phyloP scores from a whole-genome alignment of 192 early-diverging fungal species.

The Kickxella alabastrina region DNA sequence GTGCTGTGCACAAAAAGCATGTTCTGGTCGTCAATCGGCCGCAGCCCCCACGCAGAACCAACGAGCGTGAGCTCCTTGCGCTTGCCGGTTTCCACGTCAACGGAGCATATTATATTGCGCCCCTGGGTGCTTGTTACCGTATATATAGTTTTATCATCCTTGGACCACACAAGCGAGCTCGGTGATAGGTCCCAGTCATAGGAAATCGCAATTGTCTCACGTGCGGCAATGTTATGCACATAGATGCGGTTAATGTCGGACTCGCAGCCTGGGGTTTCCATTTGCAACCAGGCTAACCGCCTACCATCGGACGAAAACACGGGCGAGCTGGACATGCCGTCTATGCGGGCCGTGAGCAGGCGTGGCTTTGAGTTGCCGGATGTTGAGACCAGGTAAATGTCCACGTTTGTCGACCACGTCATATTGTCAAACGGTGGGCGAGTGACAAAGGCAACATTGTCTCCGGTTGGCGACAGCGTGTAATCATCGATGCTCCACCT shows the following conservation, averaged over 20 bases:
- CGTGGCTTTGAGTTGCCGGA: conserved; percentile 33
- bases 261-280: conserved; percentile 66
- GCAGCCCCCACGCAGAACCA: conserved; percentile 16
- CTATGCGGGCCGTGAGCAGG: conserved; percentile 45
- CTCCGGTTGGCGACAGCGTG: conserved; percentile 59
- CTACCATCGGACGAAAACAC: conserved; percentile 59
- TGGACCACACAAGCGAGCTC: conserved; percentile 31
- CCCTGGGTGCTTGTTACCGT: conserved; percentile 14
- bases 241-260: conserved; percentile 59
- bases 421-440: conserved; percentile 52
- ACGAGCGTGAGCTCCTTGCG: conserved; percentile 17
- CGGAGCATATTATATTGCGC: conserved; percentile 8
- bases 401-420: conserved; percentile 69
- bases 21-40: conserved; percentile 26
- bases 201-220: conserved; percentile 45
- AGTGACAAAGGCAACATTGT: conserved; percentile 60
- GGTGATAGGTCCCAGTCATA: conserved; percentile 60
- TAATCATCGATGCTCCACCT: conserved; percentile 54
- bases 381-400: conserved; percentile 61
- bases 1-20: conserved; percentile 40
- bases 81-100: conserved; percentile 11
- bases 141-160: conserved; percentile 14
- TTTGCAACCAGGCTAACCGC: conserved; percentile 66
- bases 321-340: conserved; percentile 57
- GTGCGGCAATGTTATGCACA: conserved; percentile 50